Base-by-base conservation (phyloP, 768 basidiomycete genomes). In the Tulasnella sp. region DNA sequence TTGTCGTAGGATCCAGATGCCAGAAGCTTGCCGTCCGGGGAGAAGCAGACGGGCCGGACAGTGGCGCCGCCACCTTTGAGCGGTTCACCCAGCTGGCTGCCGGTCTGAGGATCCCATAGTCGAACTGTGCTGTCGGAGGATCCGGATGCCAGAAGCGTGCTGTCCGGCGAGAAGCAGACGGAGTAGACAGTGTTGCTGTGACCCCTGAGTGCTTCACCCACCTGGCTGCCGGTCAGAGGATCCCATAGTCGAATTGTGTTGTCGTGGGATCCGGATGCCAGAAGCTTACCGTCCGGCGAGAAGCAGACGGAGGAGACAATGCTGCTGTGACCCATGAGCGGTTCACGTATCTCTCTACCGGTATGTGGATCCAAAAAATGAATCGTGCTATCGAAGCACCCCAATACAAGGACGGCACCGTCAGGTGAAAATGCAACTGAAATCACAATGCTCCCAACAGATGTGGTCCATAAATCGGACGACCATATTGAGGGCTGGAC, bases 81-180 rank as follows among this genome's bases (percentile, higher is more conserved):
- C 0, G 94, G 94, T 78, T 96, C 94, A 16, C 97, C 96, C 28
- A 95, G 88, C 0, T 94, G 88, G 83, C 95, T 95, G 37, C 97
- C 96, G 0, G 93, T 93, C 85, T 93, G 94, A 22, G 96, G 96
- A 83, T 98, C 94, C 97, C 97, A 99, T 80, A 98, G 86, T 75
- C 96, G 64, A 34, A 82, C 46, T 20, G 48, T 77, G 1, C 41
- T 20, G 40, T 80, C 80, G 0, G 0, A 0, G 16, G 75, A 82
- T 22, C 79, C 81, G 8, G 81, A 72, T 31, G 58, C 76, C n/a
- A 82, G 48, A 41, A 42, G 24, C 46, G 54, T 76, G 41, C 75
- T 22, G 46, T 76, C 75, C 18, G 75, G 75, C 18, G 75, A 76
- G 46, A 46, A 76, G 20, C 41, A 46, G 37, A 46, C 37, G n/a